Conservation (phyloP, 2,329 filamentous ascomycete species). For the Colletotrichum melonis region DNA sequence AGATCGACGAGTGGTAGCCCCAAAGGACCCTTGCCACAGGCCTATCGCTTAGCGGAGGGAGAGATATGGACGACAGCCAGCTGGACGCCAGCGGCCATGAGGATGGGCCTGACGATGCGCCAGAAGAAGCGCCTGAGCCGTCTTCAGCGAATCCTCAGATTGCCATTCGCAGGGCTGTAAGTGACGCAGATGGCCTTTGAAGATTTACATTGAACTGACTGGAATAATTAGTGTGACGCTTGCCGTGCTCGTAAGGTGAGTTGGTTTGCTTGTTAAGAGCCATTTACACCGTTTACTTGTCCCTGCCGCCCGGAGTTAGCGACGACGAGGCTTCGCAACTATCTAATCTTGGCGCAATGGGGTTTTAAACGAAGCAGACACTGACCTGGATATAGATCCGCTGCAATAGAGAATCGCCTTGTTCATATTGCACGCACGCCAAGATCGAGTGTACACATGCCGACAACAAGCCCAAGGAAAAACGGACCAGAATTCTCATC, state of each 20-base stretch:
- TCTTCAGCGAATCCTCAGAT: slow-evolving; percentile 9
- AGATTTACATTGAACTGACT: neutral
- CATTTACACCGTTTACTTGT: neutral
- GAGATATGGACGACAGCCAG: slow-evolving; percentile 33
- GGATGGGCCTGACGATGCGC: slow-evolving; percentile 23
- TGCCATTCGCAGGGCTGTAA: slow-evolving; percentile 33
- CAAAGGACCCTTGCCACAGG: neutral
- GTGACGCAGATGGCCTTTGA: neutral
- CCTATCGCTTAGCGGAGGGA: neutral
- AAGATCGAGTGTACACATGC: slow-evolving; percentile 51
- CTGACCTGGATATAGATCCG: slow-evolving; percentile 43
- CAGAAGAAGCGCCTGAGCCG: slow-evolving; percentile 15
- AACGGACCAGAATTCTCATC: slow-evolving; percentile 49
- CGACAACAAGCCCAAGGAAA: slow-evolving; percentile 47
- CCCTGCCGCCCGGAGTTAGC: neutral
- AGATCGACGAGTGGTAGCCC: neutral
- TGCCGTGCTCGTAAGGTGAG: slow-evolving; percentile 47
- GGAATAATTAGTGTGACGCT: slow-evolving; percentile 43
- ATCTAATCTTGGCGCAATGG: neutral
- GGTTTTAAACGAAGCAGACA: neutral
- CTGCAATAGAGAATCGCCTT: slow-evolving; percentile 50
- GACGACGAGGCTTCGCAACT: neutral
- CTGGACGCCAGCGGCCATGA: slow-evolving; percentile 25
- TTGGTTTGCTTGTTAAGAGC: slow-evolving; percentile 10
- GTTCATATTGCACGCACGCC: slow-evolving; percentile 49